A percentile compares a stretch with the other conserved stretches of the same genome.
phyloP scores from a whole-genome alignment of 2,329 filamentous ascomycete species.

The Colletotrichum cuscutae region DNA sequence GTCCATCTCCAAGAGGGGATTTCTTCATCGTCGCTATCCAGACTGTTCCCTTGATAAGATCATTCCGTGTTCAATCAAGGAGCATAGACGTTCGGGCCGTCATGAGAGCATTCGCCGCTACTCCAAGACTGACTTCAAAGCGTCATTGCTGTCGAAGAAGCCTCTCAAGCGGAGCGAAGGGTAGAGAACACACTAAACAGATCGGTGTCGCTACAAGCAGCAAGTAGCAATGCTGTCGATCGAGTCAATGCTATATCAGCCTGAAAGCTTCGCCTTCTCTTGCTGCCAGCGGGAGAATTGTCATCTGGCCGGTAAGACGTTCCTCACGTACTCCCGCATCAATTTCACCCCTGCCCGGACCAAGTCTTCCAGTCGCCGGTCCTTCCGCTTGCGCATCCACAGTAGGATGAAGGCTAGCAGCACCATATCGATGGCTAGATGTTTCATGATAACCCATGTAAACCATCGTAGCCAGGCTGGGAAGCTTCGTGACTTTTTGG shows the following conservation, averaged over 20 bases:
- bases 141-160: not conserved
- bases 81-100: not conserved
- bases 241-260: not conserved
- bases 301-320: constrained; percentile 68
- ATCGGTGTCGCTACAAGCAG: not conserved
- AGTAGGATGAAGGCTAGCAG: constrained; percentile 73
- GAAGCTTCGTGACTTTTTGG: constrained; percentile 71
- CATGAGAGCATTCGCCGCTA: not conserved
- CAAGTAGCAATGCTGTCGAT: not conserved
- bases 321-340: constrained; percentile 67
- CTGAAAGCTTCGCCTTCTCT: not conserved
- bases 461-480: constrained; percentile 78
- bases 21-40: not conserved
- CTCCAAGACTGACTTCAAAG: not conserved
- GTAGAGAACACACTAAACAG: not conserved
- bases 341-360: constrained; percentile 71
- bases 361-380: constrained; percentile 78
- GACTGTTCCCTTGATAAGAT: not conserved
- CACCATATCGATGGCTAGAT: constrained; percentile 77
- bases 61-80: not conserved
- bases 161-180: not conserved
- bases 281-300: not conserved
- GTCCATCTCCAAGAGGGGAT: not conserved
- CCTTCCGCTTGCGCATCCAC: constrained; percentile 78
- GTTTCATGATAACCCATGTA: constrained; percentile 76